phyloP scores from a whole-genome alignment of 352 stramenopile genomes.

The Pythium guiyangense region DNA sequence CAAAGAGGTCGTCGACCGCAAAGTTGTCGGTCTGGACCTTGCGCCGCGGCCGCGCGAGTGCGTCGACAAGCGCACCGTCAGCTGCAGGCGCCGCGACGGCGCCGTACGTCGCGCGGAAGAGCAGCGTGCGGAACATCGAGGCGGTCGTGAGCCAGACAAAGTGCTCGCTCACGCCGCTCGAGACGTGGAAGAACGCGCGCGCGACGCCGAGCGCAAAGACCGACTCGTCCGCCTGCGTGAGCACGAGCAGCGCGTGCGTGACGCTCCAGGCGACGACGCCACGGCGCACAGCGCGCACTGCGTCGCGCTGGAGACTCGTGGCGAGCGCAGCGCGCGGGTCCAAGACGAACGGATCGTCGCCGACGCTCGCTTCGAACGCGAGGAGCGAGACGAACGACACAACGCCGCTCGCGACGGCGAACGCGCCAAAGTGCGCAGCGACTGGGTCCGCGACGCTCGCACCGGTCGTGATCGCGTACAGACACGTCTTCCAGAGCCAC shows the following conservation, averaged over 20 bases:
- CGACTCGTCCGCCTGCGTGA: constrained; percentile 11
- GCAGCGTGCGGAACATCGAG: constrained; percentile 46
- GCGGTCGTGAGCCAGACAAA: constrained; percentile 32
- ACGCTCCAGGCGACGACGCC: constrained; percentile 34
- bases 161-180: constrained; percentile 39
- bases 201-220: constrained; percentile 20
- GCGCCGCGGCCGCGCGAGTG: constrained; percentile 5
- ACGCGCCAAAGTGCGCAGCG: constrained; percentile 21
- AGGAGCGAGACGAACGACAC: constrained; percentile 44
- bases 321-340: constrained; percentile 36
- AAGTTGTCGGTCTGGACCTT: constrained; percentile 2
- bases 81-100: constrained; percentile 17
- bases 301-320: constrained; percentile 29
- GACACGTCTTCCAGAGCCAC: constrained; percentile 38
- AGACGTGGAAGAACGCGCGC: constrained; percentile 35
- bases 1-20: constrained; percentile 19
- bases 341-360: constrained; percentile 44
- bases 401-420: constrained; percentile 30
- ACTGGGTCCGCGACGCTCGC: not conserved
- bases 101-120: constrained; percentile 38
- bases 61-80: constrained; percentile 34
- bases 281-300: constrained; percentile 37
- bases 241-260: constrained; percentile 23
- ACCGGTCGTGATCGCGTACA: constrained; percentile 7
- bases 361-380: constrained; percentile 32